Conservation (phyloP, 345 rosid genomes). For the Atalantia buxifolia region DNA sequence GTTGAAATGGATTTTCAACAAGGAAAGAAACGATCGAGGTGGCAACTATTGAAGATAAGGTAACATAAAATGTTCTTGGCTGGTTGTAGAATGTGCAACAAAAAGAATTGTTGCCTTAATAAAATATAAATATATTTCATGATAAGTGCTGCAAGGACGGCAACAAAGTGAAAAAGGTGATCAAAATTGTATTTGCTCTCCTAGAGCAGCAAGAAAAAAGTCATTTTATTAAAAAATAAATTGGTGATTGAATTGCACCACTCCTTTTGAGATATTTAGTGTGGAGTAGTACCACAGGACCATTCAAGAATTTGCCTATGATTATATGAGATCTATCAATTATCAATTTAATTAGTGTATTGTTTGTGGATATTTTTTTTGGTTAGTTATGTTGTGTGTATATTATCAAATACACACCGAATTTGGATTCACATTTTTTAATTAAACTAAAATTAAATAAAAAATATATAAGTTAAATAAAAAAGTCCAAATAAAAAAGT, state of each 20-base stretch:
- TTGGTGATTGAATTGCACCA: neutral
- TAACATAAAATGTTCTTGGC: neutral
- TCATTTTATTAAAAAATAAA: neutral
- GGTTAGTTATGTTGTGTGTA: too few species aligned
- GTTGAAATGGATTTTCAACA: neutral
- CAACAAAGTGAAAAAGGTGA: neutral
- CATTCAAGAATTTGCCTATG: too few species aligned
- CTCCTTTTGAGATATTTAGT: too few species aligned
- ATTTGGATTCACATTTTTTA: too few species aligned
- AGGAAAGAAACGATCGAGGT: neutral
- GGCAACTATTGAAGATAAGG: neutral
- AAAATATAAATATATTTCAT: constrained; percentile 1
- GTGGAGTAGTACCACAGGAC: too few species aligned
- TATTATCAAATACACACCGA: too few species aligned
- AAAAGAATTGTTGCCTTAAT: neutral
- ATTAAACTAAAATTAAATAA: too few species aligned
- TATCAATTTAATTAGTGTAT: too few species aligned
- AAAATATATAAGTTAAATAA: too few species aligned
- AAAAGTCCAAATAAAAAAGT: too few species aligned
- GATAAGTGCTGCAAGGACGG: neutral
- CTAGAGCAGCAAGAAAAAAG: neutral
- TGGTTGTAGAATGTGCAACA: constrained; percentile 3
- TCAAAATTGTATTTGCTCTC: neutral
- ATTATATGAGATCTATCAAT: too few species aligned
- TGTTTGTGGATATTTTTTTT: too few species aligned